Evolutionary conservation across 1,284 basidiomycete genomes (phyloP).

Genomic region (Boletus hoseneyae): DNA sequence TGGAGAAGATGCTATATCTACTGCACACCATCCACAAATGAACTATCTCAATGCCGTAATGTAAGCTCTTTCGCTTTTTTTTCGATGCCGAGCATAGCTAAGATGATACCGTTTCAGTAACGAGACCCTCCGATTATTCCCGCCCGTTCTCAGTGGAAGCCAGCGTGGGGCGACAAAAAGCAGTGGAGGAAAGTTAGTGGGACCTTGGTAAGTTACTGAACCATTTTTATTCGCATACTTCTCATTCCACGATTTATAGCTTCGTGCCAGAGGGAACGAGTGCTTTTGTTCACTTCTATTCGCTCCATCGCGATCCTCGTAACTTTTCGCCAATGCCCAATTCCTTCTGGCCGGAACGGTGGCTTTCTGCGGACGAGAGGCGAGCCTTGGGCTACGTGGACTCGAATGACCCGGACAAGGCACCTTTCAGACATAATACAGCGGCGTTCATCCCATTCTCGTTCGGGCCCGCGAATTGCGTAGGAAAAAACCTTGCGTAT

Average conservation of each 20-base stretch:
- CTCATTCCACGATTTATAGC: conserved; percentile 32
- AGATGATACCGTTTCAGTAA: conserved; percentile 41
- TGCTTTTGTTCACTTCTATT: conserved; percentile 46
- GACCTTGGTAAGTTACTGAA: conserved; percentile 30
- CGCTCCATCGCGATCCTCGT: conserved; percentile 40
- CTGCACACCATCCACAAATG: conserved; percentile 37
- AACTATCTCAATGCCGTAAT: conserved; percentile 50
- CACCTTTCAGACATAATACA: conserved; percentile 29
- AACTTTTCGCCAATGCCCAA: conserved; percentile 41
- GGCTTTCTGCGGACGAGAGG: conserved; percentile 36
- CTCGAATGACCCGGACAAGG: conserved; percentile 22
- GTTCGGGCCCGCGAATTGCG: conserved; percentile 32
- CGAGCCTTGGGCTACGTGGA: conserved; percentile 27
- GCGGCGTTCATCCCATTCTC: conserved; percentile 36
- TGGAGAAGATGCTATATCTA: conserved; percentile 37
- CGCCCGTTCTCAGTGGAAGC: conserved; percentile 49
- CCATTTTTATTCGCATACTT: conserved; percentile 14
- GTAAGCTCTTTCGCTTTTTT: conserved; percentile 33
- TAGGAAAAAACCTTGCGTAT: conserved; percentile 36
- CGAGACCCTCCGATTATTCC: conserved; percentile 53
- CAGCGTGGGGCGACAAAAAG: conserved; percentile 45
- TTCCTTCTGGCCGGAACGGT: conserved; percentile 42
- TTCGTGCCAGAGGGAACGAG: conserved; percentile 49
- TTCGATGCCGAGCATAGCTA: conserved; percentile 4
- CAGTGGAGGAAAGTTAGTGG: conserved; percentile 36